phyloP scores from a whole-genome alignment of 805 yeast species.

The Wickerhamomyces xylosicus region DNA sequence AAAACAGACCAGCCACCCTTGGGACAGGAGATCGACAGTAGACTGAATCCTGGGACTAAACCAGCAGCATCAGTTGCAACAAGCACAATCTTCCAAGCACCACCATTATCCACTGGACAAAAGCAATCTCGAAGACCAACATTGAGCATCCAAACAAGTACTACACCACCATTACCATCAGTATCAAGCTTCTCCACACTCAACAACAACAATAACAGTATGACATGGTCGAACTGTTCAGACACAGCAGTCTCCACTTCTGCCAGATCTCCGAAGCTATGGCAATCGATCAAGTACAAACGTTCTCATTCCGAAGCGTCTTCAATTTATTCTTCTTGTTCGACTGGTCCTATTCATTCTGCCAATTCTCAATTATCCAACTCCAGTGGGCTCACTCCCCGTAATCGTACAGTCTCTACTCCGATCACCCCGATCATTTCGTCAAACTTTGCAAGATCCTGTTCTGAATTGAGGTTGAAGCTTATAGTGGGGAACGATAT shows the following conservation, averaged over 20 bases:
- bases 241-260: slow-evolving; percentile 2
- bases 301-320: slow-evolving; percentile 1
- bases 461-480: neutral
- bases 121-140: slow-evolving; percentile 5
- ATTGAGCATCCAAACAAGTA: slow-evolving; percentile 13
- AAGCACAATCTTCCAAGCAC: neutral
- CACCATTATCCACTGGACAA: neutral
- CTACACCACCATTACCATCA: slow-evolving; percentile 17
- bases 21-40: slow-evolving; percentile 14
- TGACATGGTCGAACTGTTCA: slow-evolving; percentile 1
- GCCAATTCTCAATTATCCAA: neutral
- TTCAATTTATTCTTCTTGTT: too few species aligned
- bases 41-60: slow-evolving; percentile 14
- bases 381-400: slow-evolving; percentile 1
- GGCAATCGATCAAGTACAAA: slow-evolving; percentile 6
- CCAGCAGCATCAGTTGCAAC: neutral
- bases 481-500: slow-evolving; percentile 13
- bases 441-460: too few species aligned
- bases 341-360: too few species aligned
- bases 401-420: slow-evolving; percentile 6
- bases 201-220: neutral
- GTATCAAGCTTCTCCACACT: neutral
- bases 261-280: slow-evolving; percentile 10
- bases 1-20: slow-evolving; percentile 7
- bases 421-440: slow-evolving; percentile 2